Percentiles rank a stretch among this genome's conserved stretches.
phyloP scores from a whole-genome alignment of 352 stramenopile species.

The Pelagophyceae sp. region DNA sequence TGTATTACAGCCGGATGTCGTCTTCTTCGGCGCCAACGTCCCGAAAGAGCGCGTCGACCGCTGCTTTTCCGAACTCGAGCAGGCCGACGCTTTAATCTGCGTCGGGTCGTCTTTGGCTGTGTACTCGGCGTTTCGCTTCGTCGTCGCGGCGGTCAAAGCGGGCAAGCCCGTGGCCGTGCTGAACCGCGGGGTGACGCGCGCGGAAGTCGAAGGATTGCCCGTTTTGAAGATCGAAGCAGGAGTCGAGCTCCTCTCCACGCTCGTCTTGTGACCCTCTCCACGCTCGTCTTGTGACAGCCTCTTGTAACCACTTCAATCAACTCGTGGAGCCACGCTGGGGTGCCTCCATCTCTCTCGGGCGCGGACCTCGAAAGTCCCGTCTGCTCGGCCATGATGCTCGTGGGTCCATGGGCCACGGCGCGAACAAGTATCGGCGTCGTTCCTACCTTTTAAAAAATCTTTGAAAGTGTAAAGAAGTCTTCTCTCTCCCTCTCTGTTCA shows the following conservation, averaged over 20 bases:
- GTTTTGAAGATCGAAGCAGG: constrained; percentile 56
- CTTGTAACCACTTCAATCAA: no score
- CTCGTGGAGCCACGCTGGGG: no score
- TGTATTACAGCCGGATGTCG: constrained; percentile 75
- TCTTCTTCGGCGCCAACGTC: constrained; percentile 95
- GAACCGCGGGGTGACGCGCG: constrained; percentile 71
- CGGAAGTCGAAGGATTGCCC: constrained; percentile 53
- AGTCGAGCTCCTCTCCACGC: neutral
- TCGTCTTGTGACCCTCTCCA: no score
- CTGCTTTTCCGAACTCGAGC: constrained; percentile 54
- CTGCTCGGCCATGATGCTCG: no score
- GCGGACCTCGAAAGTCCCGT: no score
- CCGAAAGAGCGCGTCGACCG: constrained; percentile 58
- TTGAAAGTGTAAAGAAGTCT: no score
- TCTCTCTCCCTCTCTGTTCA: no score
- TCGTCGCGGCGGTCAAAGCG: constrained; percentile 56
- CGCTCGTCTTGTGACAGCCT: no score
- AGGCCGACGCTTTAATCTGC: constrained; percentile 74
- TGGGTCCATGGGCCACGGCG: no score
- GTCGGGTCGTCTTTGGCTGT: constrained; percentile 85
- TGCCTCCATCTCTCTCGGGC: no score
- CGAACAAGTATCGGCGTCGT: no score
- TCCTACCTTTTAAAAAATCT: no score
- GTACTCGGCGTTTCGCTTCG: constrained; percentile 82
- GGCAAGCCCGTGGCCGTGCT: constrained; percentile 67